Conservation (phyloP, 768 basidiomycete genomes). For the Phaeotremella skinneri region DNA sequence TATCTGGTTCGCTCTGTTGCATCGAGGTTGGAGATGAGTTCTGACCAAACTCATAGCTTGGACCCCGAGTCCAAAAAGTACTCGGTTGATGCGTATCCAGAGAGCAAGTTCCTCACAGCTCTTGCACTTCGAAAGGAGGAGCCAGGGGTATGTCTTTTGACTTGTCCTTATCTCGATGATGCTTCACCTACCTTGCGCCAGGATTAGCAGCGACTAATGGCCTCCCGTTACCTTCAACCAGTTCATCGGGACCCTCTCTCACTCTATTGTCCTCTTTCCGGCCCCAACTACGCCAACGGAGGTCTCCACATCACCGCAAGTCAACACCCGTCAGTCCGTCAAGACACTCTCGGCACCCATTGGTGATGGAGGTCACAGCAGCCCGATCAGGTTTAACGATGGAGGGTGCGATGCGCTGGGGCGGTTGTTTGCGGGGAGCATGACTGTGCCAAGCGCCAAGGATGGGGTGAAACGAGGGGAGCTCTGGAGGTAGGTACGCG, state of each 20-base stretch:
- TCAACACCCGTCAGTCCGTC: conserved; percentile 17
- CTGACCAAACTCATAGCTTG: conserved; percentile 18
- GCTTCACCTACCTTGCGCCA: not conserved
- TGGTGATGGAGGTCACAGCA: conserved; percentile 16
- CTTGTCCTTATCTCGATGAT: not conserved
- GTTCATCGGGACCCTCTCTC: conserved; percentile 39
- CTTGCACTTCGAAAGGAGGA: conserved; percentile 28
- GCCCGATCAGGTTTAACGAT: conserved; percentile 45
- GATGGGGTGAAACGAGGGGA: conserved; percentile 23
- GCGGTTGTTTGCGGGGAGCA: conserved; percentile 40
- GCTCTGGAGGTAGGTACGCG: conserved; percentile 25
- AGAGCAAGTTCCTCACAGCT: conserved; percentile 27
- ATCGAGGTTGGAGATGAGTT: too few relatives aligned
- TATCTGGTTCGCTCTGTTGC: conserved; percentile 1
- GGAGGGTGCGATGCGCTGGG: conserved; percentile 43
- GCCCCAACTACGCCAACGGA: conserved; percentile 25
- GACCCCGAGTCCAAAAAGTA: conserved; percentile 39
- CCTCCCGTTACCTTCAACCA: too few relatives aligned
- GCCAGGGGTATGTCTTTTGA: conserved; percentile 19
- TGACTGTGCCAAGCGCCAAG: conserved; percentile 23
- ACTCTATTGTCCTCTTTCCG: conserved; percentile 37
- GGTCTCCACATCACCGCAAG: conserved; percentile 13
- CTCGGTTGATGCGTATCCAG: conserved; percentile 41
- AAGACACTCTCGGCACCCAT: conserved; percentile 26
- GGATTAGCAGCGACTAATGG: not conserved